Conservation (phyloP, 1,284 basidiomycete genomes). For the Cutaneotrichosporon mucoides region DNA sequence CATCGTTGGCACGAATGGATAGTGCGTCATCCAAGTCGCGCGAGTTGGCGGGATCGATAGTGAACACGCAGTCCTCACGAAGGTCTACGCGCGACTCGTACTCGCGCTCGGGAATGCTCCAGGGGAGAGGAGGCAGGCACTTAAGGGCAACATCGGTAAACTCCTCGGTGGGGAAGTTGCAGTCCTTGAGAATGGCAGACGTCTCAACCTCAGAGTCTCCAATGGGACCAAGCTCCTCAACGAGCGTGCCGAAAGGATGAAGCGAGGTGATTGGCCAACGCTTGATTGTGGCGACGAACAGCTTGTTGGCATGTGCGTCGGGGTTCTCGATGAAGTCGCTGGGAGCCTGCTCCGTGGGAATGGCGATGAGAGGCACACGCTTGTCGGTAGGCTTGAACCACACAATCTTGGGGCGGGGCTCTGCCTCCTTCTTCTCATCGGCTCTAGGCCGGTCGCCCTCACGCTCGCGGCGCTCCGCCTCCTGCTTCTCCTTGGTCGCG, state of each 20-base stretch:
- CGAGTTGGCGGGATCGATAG: conserved; percentile 83
- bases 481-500: conserved; percentile 99
- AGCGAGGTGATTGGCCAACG: conserved; percentile 81
- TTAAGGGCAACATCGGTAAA: conserved; percentile 91
- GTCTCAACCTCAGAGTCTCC: conserved; percentile 98
- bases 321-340: conserved; percentile 93
- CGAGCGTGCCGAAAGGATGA: conserved; percentile 97
- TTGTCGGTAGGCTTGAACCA: conserved; percentile 99
- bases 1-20: conserved; percentile 79
- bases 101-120: conserved; percentile 85
- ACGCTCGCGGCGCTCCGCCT: conserved; percentile 92
- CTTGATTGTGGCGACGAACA: conserved; percentile 98
- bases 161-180: conserved; percentile 94
- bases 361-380: conserved; percentile 96
- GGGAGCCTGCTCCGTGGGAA: conserved; percentile 98
- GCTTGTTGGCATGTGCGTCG: conserved; percentile 79
- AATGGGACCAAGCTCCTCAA: conserved; percentile 97
- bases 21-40: conserved; percentile 94
- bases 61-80: conserved; percentile 79
- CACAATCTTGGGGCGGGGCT: conserved; percentile 91
- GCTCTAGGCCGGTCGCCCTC: conserved; percentile 64
- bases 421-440: conserved; percentile 70
- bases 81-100: conserved; percentile 81
- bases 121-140: conserved; percentile 84
- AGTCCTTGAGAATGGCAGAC: conserved; percentile 93